A percentile compares a stretch with the other conserved stretches of the same genome.
phyloP scores from a whole-genome alignment of 768 basidiomycete genomes.

The Lactifluus hygrophoroides region DNA sequence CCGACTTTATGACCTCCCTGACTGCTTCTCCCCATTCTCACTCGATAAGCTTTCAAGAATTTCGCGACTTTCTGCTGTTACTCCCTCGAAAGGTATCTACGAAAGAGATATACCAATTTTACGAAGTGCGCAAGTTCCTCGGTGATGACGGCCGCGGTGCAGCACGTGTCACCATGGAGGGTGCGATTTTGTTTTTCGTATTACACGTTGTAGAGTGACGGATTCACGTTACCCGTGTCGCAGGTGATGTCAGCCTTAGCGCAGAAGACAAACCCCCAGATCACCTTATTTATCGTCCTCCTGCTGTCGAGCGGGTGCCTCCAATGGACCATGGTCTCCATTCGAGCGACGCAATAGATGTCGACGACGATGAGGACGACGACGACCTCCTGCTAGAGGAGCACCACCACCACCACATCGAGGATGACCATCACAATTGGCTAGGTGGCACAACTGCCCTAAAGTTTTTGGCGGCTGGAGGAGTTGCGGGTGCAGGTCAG shows the following conservation, averaged over 20 bases:
- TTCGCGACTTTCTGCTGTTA: conserved; percentile 83
- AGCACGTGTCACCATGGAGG: conserved; percentile 84
- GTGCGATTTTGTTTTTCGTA: conserved; percentile 33
- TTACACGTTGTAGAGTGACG: too few relatives aligned
- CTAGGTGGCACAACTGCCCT: conserved; percentile 66
- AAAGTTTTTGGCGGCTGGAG: conserved; percentile 89
- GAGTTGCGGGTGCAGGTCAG: conserved; percentile 88
- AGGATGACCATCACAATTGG: conserved; percentile 51
- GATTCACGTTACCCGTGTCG: too few relatives aligned
- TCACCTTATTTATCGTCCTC: conserved; percentile 12
- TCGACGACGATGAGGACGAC: conserved; percentile 30
- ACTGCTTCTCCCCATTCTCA: conserved; percentile 63
- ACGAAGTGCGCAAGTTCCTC: conserved; percentile 57
- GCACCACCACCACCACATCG: conserved; percentile 36
- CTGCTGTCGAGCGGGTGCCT: not conserved
- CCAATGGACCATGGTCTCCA: not conserved
- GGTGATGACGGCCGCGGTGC: conserved; percentile 71
- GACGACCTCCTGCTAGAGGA: conserved; percentile 30
- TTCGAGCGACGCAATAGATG: conserved; percentile 27
- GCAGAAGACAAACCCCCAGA: conserved; percentile 60
- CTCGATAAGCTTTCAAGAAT: conserved; percentile 72
- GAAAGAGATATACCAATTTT: conserved; percentile 80
- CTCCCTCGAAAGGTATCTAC: conserved; percentile 75
- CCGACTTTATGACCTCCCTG: conserved; percentile 75
- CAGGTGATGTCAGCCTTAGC: conserved; percentile 72